Conservation (phyloP, 2,329 filamentous ascomycete species). For the Trichoderma hamatum region DNA sequence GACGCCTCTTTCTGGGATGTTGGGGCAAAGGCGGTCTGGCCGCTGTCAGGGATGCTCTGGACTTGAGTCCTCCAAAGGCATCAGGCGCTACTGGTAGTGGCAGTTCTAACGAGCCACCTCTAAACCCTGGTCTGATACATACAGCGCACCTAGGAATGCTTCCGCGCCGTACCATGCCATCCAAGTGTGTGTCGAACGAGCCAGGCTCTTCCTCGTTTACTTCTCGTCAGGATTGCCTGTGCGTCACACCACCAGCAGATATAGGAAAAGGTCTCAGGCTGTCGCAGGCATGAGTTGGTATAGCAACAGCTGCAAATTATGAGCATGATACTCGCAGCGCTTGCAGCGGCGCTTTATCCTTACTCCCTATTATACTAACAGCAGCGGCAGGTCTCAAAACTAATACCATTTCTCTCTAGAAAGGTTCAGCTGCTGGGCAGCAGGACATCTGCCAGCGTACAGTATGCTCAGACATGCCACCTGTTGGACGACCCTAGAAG, state of each 20-base stretch:
- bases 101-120: background rate
- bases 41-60: constrained; percentile 8
- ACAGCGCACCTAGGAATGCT: constrained; percentile 4
- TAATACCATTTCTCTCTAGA: background rate
- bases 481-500: background rate
- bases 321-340: background rate
- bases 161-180: background rate
- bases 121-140: background rate
- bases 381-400: background rate
- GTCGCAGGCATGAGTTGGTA: constrained; percentile 2
- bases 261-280: constrained; percentile 6
- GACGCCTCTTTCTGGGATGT: background rate
- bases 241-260: constrained; percentile 13
- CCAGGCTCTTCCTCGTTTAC: background rate
- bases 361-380: background rate
- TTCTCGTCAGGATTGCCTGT: background rate
- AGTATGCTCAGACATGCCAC: too few relatives aligned
- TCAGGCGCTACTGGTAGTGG: background rate
- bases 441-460: background rate
- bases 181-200: background rate
- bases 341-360: background rate
- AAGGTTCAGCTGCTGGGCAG: background rate
- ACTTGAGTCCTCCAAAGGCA: background rate
- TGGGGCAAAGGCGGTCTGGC: constrained; percentile 24
- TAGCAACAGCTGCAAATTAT: background rate